phyloP scores from a whole-genome alignment of 1,139 yeast genomes.

The Candida sanyaensis region DNA sequence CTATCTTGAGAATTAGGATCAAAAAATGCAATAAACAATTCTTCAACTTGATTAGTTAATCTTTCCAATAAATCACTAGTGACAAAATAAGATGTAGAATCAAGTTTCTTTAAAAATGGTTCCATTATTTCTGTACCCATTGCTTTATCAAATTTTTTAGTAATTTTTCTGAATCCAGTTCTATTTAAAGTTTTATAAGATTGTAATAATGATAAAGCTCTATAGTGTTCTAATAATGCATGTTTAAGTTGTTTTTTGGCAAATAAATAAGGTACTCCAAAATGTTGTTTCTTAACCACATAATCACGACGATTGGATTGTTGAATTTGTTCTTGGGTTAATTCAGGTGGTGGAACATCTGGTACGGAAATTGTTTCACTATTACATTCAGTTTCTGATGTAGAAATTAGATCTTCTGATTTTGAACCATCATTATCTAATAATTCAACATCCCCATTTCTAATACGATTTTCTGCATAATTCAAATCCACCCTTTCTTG shows the following conservation, averaged over 20 bases:
- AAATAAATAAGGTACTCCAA: constrained; percentile 61
- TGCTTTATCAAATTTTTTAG: constrained; percentile 86
- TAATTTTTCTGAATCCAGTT: constrained; percentile 85
- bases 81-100: constrained; percentile 54
- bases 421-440: constrained; percentile 13
- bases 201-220: constrained; percentile 74
- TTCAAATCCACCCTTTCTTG: constrained; percentile 26
- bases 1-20: constrained; percentile 66
- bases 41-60: constrained; percentile 63
- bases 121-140: constrained; percentile 50
- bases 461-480: constrained; percentile 40
- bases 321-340: constrained; percentile 19
- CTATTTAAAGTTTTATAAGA: constrained; percentile 78
- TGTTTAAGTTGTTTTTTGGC: constrained; percentile 77
- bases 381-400: constrained; percentile 17
- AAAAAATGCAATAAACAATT: constrained; percentile 64
- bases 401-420: constrained; percentile 17
- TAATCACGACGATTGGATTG: constrained; percentile 35
- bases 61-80: constrained; percentile 69
- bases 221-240: constrained; percentile 78
- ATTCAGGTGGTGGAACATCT: constrained; percentile 11
- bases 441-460: constrained; percentile 33
- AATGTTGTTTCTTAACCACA: constrained; percentile 27
- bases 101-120: constrained; percentile 61
- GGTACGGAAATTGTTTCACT: constrained; percentile 5